phyloP scores from a whole-genome alignment of 371 early-diverging fungal genomes.

The Mucor saturninus region DNA sequence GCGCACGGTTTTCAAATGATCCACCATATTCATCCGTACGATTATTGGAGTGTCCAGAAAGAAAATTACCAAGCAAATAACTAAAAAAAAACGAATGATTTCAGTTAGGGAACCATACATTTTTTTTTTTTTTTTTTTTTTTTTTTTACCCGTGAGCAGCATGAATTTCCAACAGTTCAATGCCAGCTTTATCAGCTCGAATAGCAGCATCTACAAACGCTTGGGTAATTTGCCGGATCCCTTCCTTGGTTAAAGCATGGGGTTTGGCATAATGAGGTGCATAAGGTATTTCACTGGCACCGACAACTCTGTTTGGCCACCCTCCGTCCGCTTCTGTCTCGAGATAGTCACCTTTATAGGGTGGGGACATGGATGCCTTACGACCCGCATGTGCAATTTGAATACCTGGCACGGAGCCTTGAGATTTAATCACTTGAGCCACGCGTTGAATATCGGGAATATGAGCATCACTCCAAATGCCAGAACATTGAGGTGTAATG shows the following conservation, averaged over 20 bases:
- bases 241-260: slow-evolving; percentile 62
- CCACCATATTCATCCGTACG: slow-evolving; percentile 88
- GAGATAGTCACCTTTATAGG: slow-evolving; percentile 52
- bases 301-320: slow-evolving; percentile 79
- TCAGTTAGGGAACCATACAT: slow-evolving; percentile 44
- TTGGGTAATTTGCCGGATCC: slow-evolving; percentile 63
- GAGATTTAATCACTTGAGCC: slow-evolving; percentile 66
- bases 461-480: slow-evolving; percentile 79
- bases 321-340: slow-evolving; percentile 79
- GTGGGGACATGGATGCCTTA: slow-evolving; percentile 71
- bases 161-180: slow-evolving; percentile 90
- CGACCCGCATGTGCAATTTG: slow-evolving; percentile 89
- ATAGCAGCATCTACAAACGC: slow-evolving; percentile 76
- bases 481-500: slow-evolving; percentile 75
- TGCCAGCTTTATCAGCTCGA: slow-evolving; percentile 78
- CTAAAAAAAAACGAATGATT: slow-evolving; percentile 39
- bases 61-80: slow-evolving; percentile 79
- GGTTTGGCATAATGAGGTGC: slow-evolving; percentile 56
- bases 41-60: slow-evolving; percentile 80
- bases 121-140: slow-evolving; percentile 67
- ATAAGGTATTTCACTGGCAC: slow-evolving; percentile 66
- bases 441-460: slow-evolving; percentile 63
- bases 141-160: slow-evolving; percentile 59
- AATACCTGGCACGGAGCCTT: slow-evolving; percentile 65
- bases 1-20: slow-evolving; percentile 73